Conservation (phyloP, 805 yeast species). For the Phaffomyces opuntiae region DNA sequence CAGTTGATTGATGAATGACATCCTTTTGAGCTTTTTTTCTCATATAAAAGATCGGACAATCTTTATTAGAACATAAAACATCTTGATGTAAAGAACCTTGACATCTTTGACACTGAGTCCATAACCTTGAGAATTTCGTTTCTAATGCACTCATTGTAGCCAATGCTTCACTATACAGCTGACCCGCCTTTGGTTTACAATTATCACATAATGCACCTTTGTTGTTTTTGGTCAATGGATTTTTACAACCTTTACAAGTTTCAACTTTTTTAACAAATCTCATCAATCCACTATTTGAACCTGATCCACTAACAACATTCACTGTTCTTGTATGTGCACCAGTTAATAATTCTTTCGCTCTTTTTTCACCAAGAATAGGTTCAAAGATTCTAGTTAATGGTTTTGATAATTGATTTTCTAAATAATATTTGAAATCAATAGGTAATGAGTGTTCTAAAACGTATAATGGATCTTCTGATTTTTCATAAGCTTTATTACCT, state of each 20-base stretch:
- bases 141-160: conserved; percentile 77
- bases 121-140: conserved; percentile 73
- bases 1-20: conserved; percentile 31
- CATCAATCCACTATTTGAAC: conserved; percentile 73
- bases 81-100: conserved; percentile 96
- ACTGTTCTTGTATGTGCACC: conserved; percentile 83
- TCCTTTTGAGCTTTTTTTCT: conserved; percentile 49
- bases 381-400: conserved; percentile 92
- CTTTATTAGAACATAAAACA: conserved; percentile 89
- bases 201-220: conserved; percentile 77
- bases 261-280: conserved; percentile 85
- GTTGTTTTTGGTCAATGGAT: conserved; percentile 54
- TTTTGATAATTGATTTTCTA: conserved; percentile 87
- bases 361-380: conserved; percentile 84
- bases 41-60: conserved; percentile 97
- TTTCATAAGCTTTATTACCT: conserved; percentile 81
- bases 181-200: conserved; percentile 69
- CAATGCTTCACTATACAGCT: conserved; percentile 72
- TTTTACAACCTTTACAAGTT: conserved; percentile 80
- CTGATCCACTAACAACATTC: conserved; percentile 41
- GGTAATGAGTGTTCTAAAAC: conserved; percentile 90
- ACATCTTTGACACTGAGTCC: conserved; percentile 98
- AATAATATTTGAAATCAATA: conserved; percentile 88
- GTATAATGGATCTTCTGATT: conserved; percentile 93
- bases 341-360: conserved; percentile 71